Evolutionary conservation across 2,329 filamentous ascomycete genomes (phyloP).

Genomic region (Stromatinia cepivora): DNA sequence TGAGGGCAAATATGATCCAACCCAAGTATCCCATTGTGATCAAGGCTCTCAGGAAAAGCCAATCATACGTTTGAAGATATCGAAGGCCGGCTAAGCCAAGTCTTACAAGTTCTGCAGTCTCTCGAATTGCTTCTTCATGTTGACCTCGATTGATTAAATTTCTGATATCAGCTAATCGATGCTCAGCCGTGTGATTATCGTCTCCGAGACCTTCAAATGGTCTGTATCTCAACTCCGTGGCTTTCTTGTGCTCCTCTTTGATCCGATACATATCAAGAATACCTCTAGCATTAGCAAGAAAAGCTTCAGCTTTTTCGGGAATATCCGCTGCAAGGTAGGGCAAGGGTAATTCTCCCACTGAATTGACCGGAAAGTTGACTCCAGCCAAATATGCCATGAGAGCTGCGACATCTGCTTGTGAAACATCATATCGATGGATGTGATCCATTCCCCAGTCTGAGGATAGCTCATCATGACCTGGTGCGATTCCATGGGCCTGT

Average conservation of each 20-base stretch:
- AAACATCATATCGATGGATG: conserved; percentile 84
- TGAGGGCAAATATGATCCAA: conserved; percentile 91
- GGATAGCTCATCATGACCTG: conserved; percentile 90
- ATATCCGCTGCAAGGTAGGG: conserved; percentile 73
- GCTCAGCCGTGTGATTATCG: conserved; percentile 64
- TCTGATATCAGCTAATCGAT: conserved; percentile 67
- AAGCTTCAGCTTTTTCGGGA: conserved; percentile 78
- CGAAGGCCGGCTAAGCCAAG: conserved; percentile 78
- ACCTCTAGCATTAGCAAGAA: conserved; percentile 78
- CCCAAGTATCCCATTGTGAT: conserved; percentile 90
- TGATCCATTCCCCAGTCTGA: conserved; percentile 82
- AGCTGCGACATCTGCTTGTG: conserved; percentile 89
- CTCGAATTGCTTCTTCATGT: conserved; percentile 75
- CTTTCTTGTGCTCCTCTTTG: conserved; percentile 83
- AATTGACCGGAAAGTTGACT: conserved; percentile 90
- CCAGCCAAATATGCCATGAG: conserved; percentile 93
- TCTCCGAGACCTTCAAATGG: conserved; percentile 72
- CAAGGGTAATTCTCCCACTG: conserved; percentile 87
- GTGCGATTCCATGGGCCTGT: conserved; percentile 56
- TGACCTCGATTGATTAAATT: conserved; percentile 63
- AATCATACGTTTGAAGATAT: conserved; percentile 97
- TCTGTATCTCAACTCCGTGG: conserved; percentile 72
- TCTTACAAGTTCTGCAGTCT: conserved; percentile 75
- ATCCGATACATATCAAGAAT: conserved; percentile 96
- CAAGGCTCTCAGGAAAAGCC: conserved; percentile 87